A percentile compares a stretch with the other conserved stretches of the same genome.
Evolutionary conservation across 768 basidiomycete species (phyloP).

Genomic region (Pulveroboletus sp.): DNA sequence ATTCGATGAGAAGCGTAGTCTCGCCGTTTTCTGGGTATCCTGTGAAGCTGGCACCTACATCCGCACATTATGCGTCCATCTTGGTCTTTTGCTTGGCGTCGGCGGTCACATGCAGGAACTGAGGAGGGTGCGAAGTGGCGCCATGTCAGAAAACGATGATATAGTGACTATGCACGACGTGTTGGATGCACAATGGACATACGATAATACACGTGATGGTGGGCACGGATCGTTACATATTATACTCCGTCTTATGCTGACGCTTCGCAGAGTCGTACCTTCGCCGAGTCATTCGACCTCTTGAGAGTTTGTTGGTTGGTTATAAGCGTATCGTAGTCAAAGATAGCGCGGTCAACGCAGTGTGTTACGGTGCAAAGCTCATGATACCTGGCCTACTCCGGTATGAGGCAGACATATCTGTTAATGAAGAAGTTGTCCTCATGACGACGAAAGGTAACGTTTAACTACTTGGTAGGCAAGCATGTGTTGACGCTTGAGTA

Average conservation of each 20-base stretch:
- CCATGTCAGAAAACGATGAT: constrained; percentile 96
- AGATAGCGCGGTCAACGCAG: constrained; percentile 98
- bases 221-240: constrained; percentile 17
- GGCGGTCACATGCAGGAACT: constrained; percentile 99
- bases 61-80: constrained; percentile 95
- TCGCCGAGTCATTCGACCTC: constrained; percentile 88
- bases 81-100: constrained; percentile 91
- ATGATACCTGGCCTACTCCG: constrained; percentile 99
- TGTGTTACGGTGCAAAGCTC: constrained; percentile 98
- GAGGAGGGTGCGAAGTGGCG: constrained; percentile 90
- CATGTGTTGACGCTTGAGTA: constrained; percentile 24
- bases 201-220: constrained; percentile 98
- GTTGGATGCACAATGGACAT: constrained; percentile 96
- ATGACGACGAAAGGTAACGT: constrained; percentile 94
- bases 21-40: constrained; percentile 97
- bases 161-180: constrained; percentile 99
- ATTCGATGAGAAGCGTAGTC: constrained; percentile 95
- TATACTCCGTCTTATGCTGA: constrained; percentile 12
- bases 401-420: constrained; percentile 91
- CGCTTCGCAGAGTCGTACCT: constrained; percentile 81
- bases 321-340: constrained; percentile 99
- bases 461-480: not conserved
- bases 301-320: constrained; percentile 90
- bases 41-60: constrained; percentile 98
- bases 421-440: constrained; percentile 94